A percentile compares a stretch with the other conserved stretches of the same genome.
Conservation (phyloP, 2,329 filamentous ascomycete genomes). For the Tolypocladium capitatum region DNA sequence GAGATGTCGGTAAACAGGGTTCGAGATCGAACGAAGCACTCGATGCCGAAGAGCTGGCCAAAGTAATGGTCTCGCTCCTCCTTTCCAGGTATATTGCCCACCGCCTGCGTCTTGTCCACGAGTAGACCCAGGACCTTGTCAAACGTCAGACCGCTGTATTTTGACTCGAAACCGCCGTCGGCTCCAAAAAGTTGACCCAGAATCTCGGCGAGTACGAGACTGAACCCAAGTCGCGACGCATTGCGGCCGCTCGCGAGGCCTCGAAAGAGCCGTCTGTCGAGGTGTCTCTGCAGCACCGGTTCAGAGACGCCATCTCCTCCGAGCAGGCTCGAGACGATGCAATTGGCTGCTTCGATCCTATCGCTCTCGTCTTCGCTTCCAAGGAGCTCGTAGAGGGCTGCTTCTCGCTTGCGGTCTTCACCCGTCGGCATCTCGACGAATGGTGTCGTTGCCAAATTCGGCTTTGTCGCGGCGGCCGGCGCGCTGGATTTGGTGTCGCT, state of each 20-base stretch:
- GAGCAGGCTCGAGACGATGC: constrained; percentile 42
- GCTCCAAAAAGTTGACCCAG: constrained; percentile 55
- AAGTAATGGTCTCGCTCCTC: constrained; percentile 79
- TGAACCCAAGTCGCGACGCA: constrained; percentile 78
- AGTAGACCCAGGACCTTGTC: constrained; percentile 40
- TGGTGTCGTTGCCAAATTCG: constrained; percentile 19
- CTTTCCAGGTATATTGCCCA: constrained; percentile 45
- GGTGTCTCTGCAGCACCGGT: constrained; percentile 40
- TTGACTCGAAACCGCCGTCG: constrained; percentile 27
- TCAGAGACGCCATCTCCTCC: constrained; percentile 36
- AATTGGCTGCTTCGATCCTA: constrained; percentile 44
- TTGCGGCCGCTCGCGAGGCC: constrained; percentile 85
- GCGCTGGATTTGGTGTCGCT: constrained; percentile 11
- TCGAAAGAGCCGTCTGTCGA: constrained; percentile 61
- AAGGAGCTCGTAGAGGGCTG: constrained; percentile 45
- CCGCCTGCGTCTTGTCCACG: constrained; percentile 39
- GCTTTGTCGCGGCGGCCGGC: constrained; percentile 11
- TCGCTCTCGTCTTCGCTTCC: constrained; percentile 44
- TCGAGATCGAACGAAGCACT: constrained; percentile 70
- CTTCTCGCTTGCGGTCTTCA: constrained; percentile 44
- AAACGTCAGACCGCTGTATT: constrained; percentile 41
- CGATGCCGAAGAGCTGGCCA: constrained; percentile 75
- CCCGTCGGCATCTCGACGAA: constrained; percentile 39
- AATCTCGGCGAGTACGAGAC: constrained; percentile 73
- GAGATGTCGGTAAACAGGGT: constrained; percentile 50